Conservation (phyloP, 768 basidiomycete genomes). For the Mycena albidolilacea region DNA sequence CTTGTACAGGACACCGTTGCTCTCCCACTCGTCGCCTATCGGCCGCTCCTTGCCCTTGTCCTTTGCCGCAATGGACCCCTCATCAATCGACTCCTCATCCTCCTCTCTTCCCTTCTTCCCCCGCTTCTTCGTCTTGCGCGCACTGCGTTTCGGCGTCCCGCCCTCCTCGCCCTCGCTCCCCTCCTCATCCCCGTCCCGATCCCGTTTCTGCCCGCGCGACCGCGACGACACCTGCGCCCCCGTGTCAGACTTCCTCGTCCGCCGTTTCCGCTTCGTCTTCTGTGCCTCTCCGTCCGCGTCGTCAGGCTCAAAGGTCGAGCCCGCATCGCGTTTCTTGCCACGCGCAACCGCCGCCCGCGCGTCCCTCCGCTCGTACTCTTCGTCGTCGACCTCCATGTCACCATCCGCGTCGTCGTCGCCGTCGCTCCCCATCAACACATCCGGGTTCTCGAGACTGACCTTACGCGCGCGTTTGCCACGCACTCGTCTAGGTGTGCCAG, state of each 20-base stretch:
- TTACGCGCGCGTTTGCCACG: constrained; percentile 73
- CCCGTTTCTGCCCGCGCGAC: constrained; percentile 76
- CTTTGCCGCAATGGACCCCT: constrained; percentile 63
- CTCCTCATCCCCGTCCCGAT: constrained; percentile 67
- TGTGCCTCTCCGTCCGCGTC: constrained; percentile 57
- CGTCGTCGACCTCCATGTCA: constrained; percentile 64
- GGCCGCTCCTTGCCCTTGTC: constrained; percentile 70
- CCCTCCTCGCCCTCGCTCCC: constrained; percentile 60
- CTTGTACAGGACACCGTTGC: constrained; percentile 78
- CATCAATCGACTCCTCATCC: constrained; percentile 57
- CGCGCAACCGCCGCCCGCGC: constrained; percentile 55
- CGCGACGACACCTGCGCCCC: constrained; percentile 38
- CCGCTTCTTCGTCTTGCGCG: constrained; percentile 64
- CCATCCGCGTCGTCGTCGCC: constrained; percentile 52
- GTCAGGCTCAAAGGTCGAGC: constrained; percentile 78
- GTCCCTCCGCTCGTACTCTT: constrained; percentile 60
- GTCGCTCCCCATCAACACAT: constrained; percentile 46
- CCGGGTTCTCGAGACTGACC: constrained; percentile 60
- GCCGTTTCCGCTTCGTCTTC: constrained; percentile 69
- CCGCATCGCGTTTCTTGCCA: constrained; percentile 86
- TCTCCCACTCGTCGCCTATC: constrained; percentile 86
- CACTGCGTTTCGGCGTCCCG: constrained; percentile 39
- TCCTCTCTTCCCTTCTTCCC: constrained; percentile 62
- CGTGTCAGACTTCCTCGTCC: constrained; percentile 68
- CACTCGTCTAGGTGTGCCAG: constrained; percentile 50